Evolutionary conservation across 169 alveolate species (phyloP), one percentile per base, ranked within the genome.

Genomic region (Cryptosporidium muris): DNA sequence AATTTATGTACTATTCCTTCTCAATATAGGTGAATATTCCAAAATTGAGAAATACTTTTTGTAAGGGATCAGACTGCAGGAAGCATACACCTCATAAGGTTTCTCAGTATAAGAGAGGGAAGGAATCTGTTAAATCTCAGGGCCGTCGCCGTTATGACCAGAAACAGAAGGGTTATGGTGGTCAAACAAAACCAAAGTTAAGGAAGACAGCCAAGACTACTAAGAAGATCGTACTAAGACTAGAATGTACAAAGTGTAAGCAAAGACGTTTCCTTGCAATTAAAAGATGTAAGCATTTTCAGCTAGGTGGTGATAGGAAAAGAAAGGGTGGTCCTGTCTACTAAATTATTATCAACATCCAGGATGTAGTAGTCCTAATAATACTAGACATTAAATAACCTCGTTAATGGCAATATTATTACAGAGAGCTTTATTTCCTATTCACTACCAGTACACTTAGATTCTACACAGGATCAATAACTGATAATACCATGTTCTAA

Each of bases 81-180:
- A 94, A 92, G 81, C 99, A 97, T 90, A 90, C 93, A 58, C 91
- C 90, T 88, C 97, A 95, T 92, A 97, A 97, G 92, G 99, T 97
- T 63, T 92, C 99, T 81, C 98, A 97, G 91, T 97, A 97, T 96
- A 97, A 96, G 96, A 97, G 96, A 82, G 98, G 99, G 81, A 97
- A 97, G 93, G 99, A 97, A 90, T 94, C 99, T 74, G 82, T 93
- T 58, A 93, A 91, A 82, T 98, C 97, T 51, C 98, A 96, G 94
- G 99, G 99, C 88, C 96, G 97, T 92, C 92, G 99, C 81, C 97
- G 99, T 89, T 98, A 98, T 95, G 99, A 97, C 94, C 94, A 92
- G 94, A 98, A 98, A 93, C 99, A 98, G 93, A 94, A 95, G 51
- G 99, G 99, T 80, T 98, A 95, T 90, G 99, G 99, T 58, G 99